A percentile compares a stretch with the other conserved stretches of the same genome.
These are phyloP conservation scores for Ophiostoma quercus DNA, from an alignment of 2,329 filamentous ascomycete genomes.

Conservation along the genomic window DNA sequence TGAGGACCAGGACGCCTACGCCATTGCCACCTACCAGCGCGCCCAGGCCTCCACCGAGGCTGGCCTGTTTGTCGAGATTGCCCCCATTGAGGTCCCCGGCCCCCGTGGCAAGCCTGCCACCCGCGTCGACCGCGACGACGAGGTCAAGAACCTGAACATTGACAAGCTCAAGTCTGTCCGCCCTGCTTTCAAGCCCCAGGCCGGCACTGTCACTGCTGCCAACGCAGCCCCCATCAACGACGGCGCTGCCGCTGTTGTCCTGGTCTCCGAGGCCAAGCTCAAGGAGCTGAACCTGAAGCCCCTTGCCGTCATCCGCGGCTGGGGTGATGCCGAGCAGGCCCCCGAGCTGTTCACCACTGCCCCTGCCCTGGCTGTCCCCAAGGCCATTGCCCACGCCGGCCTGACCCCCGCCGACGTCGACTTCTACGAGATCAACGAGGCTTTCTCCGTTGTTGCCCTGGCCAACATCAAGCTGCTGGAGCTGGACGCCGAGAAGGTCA, in stretches of 20 bases:
- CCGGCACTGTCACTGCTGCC: conserved; percentile 87
- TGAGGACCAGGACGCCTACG: conserved; percentile 89
- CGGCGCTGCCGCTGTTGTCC: conserved; percentile 83
- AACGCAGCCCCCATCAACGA: conserved; percentile 97
- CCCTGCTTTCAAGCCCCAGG: conserved; percentile 71
- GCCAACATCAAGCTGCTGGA: conserved; percentile 91
- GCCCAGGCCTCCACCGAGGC: conserved; percentile 79
- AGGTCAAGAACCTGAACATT: conserved; percentile 87
- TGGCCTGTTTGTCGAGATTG: conserved; percentile 84
- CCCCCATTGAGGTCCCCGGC: conserved; percentile 79
- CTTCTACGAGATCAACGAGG: conserved; percentile 98
- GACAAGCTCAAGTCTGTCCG: conserved; percentile 82
- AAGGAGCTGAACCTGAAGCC: conserved; percentile 89
- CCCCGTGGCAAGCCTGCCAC: conserved; percentile 84
- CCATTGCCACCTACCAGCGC: conserved; percentile 90
- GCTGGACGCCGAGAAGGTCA: conserved; percentile 79
- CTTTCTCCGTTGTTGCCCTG: conserved; percentile 92
- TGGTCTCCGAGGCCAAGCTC: conserved; percentile 89
- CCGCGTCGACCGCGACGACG: conserved; percentile 79
- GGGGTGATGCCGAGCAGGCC: conserved; percentile 88
- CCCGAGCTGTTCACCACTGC: conserved; percentile 95
- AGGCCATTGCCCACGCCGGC: conserved; percentile 92
- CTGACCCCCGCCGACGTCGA: conserved; percentile 73
- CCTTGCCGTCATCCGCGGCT: conserved; percentile 92
- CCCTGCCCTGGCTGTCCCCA: conserved; percentile 89